Percentiles rank a stretch among this genome's conserved stretches.
Conservation (phyloP, 2,329 filamentous ascomycete species). For the Ophiostoma ulmi region DNA sequence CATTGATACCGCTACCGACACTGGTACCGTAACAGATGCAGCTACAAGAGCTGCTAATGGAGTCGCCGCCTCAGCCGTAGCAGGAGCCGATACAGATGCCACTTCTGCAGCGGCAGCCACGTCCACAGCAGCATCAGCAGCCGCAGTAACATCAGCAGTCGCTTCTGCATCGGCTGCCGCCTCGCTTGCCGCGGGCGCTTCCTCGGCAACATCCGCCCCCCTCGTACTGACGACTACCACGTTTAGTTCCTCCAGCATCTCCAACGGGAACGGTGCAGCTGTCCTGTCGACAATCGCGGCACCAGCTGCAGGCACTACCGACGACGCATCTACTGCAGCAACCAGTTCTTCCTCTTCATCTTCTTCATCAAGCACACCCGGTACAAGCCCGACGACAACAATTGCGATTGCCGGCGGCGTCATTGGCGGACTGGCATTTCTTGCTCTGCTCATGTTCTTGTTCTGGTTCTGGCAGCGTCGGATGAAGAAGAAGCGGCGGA, state of each 20-base stretch:
- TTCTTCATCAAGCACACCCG: conserved; percentile 13
- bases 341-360: background rate
- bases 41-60: background rate
- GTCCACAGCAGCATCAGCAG: conserved; percentile 19
- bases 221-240: background rate
- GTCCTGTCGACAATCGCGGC: background rate
- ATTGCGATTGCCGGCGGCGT: conserved; percentile 49
- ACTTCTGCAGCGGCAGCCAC: conserved; percentile 20
- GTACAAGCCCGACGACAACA: conserved; percentile 31
- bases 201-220: background rate
- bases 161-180: background rate
- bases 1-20: background rate
- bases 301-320: background rate
- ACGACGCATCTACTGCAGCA: background rate
- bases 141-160: background rate
- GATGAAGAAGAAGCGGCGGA: conserved; percentile 40
- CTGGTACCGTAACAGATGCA: too few species aligned
- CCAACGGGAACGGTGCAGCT: background rate
- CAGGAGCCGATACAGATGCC: conserved; percentile 7
- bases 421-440: conserved; percentile 45
- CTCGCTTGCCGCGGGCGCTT: background rate
- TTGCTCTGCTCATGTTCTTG: conserved; percentile 44
- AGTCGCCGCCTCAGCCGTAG: background rate
- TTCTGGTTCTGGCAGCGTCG: conserved; percentile 49
- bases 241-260: background rate